Conservation (phyloP, 164 flowering plant species). For the Nymphaea thermarum region DNA sequence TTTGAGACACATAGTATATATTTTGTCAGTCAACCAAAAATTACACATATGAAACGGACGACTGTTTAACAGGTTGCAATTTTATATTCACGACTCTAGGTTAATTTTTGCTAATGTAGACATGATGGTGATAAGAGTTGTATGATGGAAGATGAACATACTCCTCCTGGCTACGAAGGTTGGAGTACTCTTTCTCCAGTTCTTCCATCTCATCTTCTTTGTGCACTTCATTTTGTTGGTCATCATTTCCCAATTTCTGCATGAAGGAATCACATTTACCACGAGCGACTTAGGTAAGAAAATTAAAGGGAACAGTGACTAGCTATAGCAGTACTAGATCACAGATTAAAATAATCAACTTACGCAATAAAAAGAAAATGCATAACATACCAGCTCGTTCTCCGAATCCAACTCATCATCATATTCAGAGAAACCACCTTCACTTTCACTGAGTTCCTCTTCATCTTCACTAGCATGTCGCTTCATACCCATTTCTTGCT, state of each 20-base stretch:
- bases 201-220: slow-evolving; percentile 62
- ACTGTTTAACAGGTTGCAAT: too few species aligned
- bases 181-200: slow-evolving; percentile 59
- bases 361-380: neutral
- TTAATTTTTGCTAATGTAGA: too few species aligned
- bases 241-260: neutral
- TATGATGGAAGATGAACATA: slow-evolving; percentile 18
- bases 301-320: too few species aligned
- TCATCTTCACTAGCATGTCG: neutral
- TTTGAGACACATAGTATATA: too few species aligned
- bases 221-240: neutral
- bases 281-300: too few species aligned
- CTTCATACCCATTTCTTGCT: neutral
- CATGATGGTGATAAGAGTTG: neutral
- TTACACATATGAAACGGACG: too few species aligned
- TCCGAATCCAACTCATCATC: neutral
- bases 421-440: neutral
- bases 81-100: too few species aligned
- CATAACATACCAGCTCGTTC: neutral
- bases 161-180: slow-evolving; percentile 51
- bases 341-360: neutral
- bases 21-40: too few species aligned
- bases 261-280: neutral
- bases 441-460: neutral
- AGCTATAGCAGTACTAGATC: neutral